Evolutionary conservation across 1,284 basidiomycete species (phyloP), one percentile per base, ranked within the genome.

Genomic region (Mycena sp.): DNA sequence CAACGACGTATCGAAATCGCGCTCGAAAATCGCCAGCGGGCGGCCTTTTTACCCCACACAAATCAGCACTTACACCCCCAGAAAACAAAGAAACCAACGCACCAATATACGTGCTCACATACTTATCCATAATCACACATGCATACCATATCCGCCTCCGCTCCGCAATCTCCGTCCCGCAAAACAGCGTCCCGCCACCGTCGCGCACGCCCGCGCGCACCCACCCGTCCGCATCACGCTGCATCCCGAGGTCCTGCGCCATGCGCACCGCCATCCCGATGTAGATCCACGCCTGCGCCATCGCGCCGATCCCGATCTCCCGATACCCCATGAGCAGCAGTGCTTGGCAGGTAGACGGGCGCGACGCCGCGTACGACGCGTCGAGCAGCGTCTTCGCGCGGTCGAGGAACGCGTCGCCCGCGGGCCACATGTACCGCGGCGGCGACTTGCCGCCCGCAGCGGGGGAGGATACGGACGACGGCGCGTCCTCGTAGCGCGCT

Each of bases 171-270:
- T 93, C 90, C 72, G 82, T 81, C 63, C 81, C 77, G 2, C 81
- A 82, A 73, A 94, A 94, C 41, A 92, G 72, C 56, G 78, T 79
- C 2, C 84, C 84, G 9, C 26, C 35, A 37, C 54, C 41, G 23
- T 29, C 57, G n/a, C 45, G 19, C 28, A 89, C 76, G n/a, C 77
- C 82, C 28, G 73, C 83, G 32, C 86, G 74, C 64, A 79, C 86
- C 87, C 82, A 89, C 64, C 89, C 89, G 83, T 94, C 92, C 49
- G 93, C 92, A 67, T 85, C 86, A 50, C 92, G 86, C 73, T 94
- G 93, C 81, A 95, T 86, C 11, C 93, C 93, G 58, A 95, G 76
- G 75, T 95, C 93, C 77, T 95, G 93, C 14, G 93, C 94, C 89
- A 92, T 92, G 38, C 90, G 82, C 40, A 92, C 88, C 0, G 87